A percentile compares a stretch with the other conserved stretches of the same genome.
phyloP scores from a whole-genome alignment of 164 flowering plant genomes.

The Piper betle region DNA sequence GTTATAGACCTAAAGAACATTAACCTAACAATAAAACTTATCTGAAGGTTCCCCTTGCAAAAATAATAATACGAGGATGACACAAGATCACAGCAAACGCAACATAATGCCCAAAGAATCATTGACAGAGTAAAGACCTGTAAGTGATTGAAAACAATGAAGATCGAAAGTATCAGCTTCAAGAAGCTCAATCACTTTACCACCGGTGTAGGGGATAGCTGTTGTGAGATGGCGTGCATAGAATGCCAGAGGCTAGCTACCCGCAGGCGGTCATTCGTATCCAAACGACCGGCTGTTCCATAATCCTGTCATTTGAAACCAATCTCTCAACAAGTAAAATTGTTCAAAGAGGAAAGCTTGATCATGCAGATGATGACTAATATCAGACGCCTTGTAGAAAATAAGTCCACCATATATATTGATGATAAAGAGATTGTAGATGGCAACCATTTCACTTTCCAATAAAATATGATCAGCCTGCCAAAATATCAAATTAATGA shows the following conservation, averaged over 20 bases:
- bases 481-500: too few relatives aligned
- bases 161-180: slow-evolving; percentile 93
- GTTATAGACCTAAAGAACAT: too few relatives aligned
- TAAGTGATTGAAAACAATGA: slow-evolving; percentile 88
- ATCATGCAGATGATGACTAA: neutral
- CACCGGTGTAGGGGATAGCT: slow-evolving; percentile 71
- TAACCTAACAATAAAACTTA: too few relatives aligned
- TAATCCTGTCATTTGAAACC: neutral
- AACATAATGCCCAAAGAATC: too few relatives aligned
- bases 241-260: slow-evolving; percentile 97
- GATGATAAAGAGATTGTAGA: slow-evolving; percentile 84
- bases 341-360: neutral
- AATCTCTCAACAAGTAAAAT: neutral
- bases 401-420: slow-evolving; percentile 94
- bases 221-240: slow-evolving; percentile 96
- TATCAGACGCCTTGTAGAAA: slow-evolving; percentile 54
- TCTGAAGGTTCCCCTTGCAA: too few relatives aligned
- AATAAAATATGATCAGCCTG: too few relatives aligned
- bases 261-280: slow-evolving; percentile 83
- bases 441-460: slow-evolving; percentile 48
- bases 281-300: slow-evolving; percentile 88
- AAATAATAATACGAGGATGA: too few relatives aligned
- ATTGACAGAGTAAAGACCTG: slow-evolving; percentile 25
- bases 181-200: slow-evolving; percentile 72
- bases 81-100: too few relatives aligned